Conservation (phyloP, 1,284 basidiomycete genomes). For the Pascua guehoae region DNA sequence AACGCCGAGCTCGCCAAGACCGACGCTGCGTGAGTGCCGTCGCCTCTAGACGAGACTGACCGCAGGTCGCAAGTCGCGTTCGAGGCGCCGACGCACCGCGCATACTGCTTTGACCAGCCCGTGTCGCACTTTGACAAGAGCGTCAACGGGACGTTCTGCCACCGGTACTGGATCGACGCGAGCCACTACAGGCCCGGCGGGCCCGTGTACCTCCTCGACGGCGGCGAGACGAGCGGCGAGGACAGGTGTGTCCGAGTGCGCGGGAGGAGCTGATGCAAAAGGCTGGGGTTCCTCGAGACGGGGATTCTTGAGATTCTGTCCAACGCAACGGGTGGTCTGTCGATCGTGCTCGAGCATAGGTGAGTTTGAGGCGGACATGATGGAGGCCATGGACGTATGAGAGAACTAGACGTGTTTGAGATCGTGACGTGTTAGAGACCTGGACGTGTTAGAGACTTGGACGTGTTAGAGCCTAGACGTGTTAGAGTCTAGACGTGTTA, state of each 20-base stretch:
- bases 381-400: background rate
- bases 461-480: background rate
- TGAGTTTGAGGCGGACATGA: conserved; percentile 45
- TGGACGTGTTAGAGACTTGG: conserved; percentile 2
- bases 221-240: conserved; percentile 65
- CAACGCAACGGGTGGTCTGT: conserved; percentile 72
- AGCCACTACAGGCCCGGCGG: conserved; percentile 71
- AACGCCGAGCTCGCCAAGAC: conserved; percentile 26
- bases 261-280: conserved; percentile 5
- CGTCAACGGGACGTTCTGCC: conserved; percentile 51
- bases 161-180: conserved; percentile 79
- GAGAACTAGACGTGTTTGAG: background rate
- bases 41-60: too few species aligned
- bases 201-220: conserved; percentile 76
- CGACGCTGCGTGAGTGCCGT: background rate
- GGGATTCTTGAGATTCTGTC: conserved; percentile 84
- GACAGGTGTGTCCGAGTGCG: conserved; percentile 26
- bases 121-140: conserved; percentile 62
- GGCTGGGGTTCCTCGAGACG: conserved; percentile 49
- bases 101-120: conserved; percentile 72
- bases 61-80: conserved; percentile 7
- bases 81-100: conserved; percentile 23
- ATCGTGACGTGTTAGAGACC: conserved; percentile 4
- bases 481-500: background rate
- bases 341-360: conserved; percentile 87